Evolutionary conservation across 2,329 filamentous ascomycete species (phyloP).

Genomic region (Raffaelea arxii): DNA sequence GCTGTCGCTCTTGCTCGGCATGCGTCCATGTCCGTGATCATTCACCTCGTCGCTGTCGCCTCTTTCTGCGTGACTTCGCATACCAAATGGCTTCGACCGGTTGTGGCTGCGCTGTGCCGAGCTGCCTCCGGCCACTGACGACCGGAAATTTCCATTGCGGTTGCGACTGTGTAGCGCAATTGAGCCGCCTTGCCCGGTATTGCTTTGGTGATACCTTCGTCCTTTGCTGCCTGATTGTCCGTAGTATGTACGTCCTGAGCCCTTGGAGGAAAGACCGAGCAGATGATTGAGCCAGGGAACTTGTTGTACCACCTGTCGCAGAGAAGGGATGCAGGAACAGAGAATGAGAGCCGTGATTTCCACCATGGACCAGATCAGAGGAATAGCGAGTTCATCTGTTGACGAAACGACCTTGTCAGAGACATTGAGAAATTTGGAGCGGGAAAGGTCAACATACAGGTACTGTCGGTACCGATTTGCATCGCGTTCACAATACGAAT

Average conservation of each 20-base stretch:
- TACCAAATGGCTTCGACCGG: conserved; percentile 2
- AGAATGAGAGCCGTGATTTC: conserved; percentile 11
- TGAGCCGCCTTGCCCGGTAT: background rate
- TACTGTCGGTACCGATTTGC: conserved; percentile 2
- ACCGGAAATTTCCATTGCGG: background rate
- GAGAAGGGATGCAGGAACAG: conserved; percentile 11
- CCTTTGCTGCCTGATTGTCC: background rate
- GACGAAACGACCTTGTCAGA: background rate
- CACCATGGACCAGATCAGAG: conserved; percentile 12
- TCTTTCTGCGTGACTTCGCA: background rate
- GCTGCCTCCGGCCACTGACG: background rate
- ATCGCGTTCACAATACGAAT: conserved; percentile 6
- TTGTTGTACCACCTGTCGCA: conserved; percentile 7
- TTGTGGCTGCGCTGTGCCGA: background rate
- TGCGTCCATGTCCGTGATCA: background rate
- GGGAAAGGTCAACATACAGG: background rate
- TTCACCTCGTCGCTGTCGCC: background rate
- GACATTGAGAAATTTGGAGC: background rate
- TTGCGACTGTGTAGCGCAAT: background rate
- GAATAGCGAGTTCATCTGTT: conserved; percentile 4
- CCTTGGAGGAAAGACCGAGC: conserved; percentile 6
- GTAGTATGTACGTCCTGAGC: background rate
- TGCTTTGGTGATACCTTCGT: background rate
- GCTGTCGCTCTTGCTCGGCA: conserved; percentile 6
- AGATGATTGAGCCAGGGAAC: conserved; percentile 7